phyloP scores from a whole-genome alignment of 306 rosid species.

The Cotoneaster glaucophyllus region DNA sequence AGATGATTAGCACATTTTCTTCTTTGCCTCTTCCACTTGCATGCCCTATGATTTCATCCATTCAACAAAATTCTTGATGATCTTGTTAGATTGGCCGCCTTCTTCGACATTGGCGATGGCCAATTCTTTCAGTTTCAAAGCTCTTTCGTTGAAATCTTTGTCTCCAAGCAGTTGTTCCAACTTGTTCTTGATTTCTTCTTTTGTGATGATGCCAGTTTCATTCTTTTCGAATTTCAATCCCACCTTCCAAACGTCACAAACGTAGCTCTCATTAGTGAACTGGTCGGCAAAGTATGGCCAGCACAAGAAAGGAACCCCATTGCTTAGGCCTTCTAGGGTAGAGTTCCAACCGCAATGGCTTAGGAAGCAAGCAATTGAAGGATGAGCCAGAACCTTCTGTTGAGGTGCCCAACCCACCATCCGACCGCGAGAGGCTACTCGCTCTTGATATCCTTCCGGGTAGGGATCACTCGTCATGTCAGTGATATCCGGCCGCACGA shows the following conservation, averaged over 20 bases:
- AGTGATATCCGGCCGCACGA: constrained; percentile 22
- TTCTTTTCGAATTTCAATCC: constrained; percentile 5
- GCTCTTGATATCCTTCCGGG: constrained; percentile 8
- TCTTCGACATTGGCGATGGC: constrained; percentile 11
- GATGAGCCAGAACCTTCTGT: constrained; percentile 32
- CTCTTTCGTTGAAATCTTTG: constrained; percentile 4
- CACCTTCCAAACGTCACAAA: constrained; percentile 21
- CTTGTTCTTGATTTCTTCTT: constrained; percentile 22
- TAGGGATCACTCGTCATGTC: background rate
- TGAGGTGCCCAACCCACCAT: constrained; percentile 37
- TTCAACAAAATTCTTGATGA: constrained; percentile 24
- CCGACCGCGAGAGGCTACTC: constrained; percentile 1
- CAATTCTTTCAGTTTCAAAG: constrained; percentile 15
- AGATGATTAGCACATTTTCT: background rate
- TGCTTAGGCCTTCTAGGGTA: constrained; percentile 19
- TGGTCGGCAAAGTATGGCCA: constrained; percentile 27
- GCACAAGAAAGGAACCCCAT: constrained; percentile 32
- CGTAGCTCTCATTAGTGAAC: constrained; percentile 8
- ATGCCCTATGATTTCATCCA: constrained; percentile 30
- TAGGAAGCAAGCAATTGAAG: constrained; percentile 35
- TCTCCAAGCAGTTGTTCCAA: constrained; percentile 14
- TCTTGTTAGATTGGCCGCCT: constrained; percentile 17
- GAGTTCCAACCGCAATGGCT: constrained; percentile 61
- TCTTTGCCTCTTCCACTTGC: too few relatives aligned
- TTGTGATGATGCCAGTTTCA: background rate